Evolutionary conservation across 2,329 filamentous ascomycete genomes (phyloP), one percentile per base, ranked within the genome.

Genomic region (Mollisia scopiformis): DNA sequence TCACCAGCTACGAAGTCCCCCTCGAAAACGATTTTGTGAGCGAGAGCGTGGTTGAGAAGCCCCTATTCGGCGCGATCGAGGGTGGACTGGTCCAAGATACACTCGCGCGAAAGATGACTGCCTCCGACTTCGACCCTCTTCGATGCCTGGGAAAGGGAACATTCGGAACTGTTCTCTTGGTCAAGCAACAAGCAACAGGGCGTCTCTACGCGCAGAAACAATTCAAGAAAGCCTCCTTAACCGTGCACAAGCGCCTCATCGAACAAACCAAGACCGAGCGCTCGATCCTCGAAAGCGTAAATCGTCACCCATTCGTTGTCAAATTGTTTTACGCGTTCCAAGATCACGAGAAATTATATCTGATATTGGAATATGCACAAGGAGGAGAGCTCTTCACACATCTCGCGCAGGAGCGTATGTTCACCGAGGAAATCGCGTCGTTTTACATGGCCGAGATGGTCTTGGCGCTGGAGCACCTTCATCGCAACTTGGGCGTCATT

Each of bases 391-490:
- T 99, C 6, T 99, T 99, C 75, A 93, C 91, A n/a, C 94, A 98
- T 72, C 83, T 99, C 27, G 92, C 88, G 61, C 90, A 92, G 67
- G 93, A 98, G 75, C 91, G 92, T 75, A 98, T 98, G 91, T 98
- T 99, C 69, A 84, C 90, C 14, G 94, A 98, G 77, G 84, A 91
- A 16, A 90, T 90, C 1, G 91, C 94, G 0, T 92, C 93, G 1
- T 99, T 98, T 76, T 99, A 99, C 83, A 96, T 98, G 91, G 96
- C 93, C 0, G 93, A 99, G 78, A 96, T 99, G 88, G 88, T 97
- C 4, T 86, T 99, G 25, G 96, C 95, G 30, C 85, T 99, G 50
- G 92, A 94, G 37, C 93, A 99, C 76, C 84, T 99, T 27, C 95
- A 99, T 78, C 88, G 91, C 68, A 93, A 90, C 65, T 87, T 98